A percentile compares a stretch with the other conserved stretches of the same genome.
Evolutionary conservation across 2,329 filamentous ascomycete genomes (phyloP).

Genomic region (Xylariales sp.): DNA sequence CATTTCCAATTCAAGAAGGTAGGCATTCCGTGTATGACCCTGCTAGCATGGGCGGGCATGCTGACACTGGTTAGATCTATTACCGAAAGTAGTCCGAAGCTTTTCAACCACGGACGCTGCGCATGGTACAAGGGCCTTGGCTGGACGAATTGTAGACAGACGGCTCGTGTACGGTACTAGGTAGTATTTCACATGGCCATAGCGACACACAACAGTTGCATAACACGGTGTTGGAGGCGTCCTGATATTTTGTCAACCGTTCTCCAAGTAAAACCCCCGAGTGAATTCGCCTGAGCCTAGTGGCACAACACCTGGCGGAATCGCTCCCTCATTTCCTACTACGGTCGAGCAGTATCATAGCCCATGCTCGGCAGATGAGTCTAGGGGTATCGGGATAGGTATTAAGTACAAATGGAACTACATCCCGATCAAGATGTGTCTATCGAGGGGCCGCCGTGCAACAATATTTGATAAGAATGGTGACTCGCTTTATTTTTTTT

Average conservation of each 20-base stretch:
- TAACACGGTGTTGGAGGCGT: constrained; percentile 25
- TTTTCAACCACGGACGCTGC: constrained; percentile 12
- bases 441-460: background rate
- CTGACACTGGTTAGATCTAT: constrained; percentile 52
- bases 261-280: constrained; percentile 28
- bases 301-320: constrained; percentile 43
- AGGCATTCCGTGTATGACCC: constrained; percentile 44
- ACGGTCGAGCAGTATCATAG: constrained; percentile 27
- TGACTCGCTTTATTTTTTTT: background rate
- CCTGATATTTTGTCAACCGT: constrained; percentile 15
- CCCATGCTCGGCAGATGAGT: constrained; percentile 5
- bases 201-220: constrained; percentile 32
- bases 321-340: constrained; percentile 37
- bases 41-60: constrained; percentile 8
- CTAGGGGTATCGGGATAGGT: background rate
- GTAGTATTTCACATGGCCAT: constrained; percentile 36
- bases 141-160: constrained; percentile 27
- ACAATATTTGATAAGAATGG: background rate
- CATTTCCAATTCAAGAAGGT: constrained; percentile 99
- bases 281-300: constrained; percentile 36
- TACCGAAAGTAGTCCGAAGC: constrained; percentile 52
- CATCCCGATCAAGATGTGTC: background rate
- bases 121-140: constrained; percentile 8
- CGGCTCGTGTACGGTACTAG: constrained; percentile 32
- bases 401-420: background rate